These are phyloP conservation scores for Atkinsonella hypoxylon DNA, from an alignment of 2,329 filamentous ascomycete species.

Conservation along the genomic window DNA sequence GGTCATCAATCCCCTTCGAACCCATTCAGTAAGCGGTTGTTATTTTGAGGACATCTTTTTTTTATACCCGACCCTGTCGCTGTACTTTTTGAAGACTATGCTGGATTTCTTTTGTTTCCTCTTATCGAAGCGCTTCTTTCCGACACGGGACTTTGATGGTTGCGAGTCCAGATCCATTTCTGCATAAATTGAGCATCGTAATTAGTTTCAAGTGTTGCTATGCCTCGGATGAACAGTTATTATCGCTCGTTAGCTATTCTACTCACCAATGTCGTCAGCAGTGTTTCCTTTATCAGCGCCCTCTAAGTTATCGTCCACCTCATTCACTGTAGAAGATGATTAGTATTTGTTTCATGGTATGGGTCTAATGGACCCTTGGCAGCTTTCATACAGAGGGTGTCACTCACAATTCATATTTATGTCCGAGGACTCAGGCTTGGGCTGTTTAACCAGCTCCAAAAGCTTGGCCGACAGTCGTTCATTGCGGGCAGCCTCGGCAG, in stretches of 20 bases:
- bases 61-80: constrained; percentile 35
- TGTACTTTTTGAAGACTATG: constrained; percentile 50
- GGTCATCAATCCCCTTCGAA: background rate
- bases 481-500: constrained; percentile 64
- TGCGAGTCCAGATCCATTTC: constrained; percentile 48
- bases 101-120: constrained; percentile 40
- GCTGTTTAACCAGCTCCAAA: constrained; percentile 64
- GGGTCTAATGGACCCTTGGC: no score
- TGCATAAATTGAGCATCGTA: constrained; percentile 8
- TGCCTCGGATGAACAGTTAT: background rate
- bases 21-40: background rate
- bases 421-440: constrained; percentile 50
- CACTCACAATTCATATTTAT: constrained; percentile 33
- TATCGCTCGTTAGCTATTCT: background rate
- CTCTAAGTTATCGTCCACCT: constrained; percentile 14
- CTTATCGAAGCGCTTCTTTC: constrained; percentile 46
- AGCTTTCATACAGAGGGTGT: no score
- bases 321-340: constrained; percentile 5
- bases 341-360: background rate
- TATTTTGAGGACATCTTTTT: constrained; percentile 23
- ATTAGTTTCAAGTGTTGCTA: constrained; percentile 5
- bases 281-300: constrained; percentile 19
- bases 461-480: constrained; percentile 80
- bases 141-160: constrained; percentile 23
- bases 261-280: constrained; percentile 13